Conservation (phyloP, 257 asterid genomes). For the Mentha longifolia region DNA sequence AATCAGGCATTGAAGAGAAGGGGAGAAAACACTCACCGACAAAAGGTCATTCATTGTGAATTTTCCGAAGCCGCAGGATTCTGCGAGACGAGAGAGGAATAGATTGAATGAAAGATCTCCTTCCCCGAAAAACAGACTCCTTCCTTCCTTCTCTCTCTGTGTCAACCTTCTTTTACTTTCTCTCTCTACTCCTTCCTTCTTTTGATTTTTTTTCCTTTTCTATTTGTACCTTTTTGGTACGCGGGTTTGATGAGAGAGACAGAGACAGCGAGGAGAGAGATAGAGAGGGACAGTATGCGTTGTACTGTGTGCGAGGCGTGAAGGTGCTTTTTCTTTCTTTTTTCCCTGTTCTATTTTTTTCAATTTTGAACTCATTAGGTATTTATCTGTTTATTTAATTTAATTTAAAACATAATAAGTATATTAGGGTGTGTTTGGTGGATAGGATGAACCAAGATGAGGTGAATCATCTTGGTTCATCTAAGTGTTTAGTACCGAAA, state of each 20-base stretch:
- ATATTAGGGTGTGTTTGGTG: too few relatives aligned
- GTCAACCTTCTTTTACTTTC: constrained; percentile 23
- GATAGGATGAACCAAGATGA: too few relatives aligned
- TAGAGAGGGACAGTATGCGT: constrained; percentile 22
- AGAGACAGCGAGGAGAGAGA: constrained; percentile 43
- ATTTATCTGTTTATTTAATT: neutral
- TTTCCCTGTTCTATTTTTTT: neutral
- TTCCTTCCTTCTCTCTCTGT: constrained; percentile 30
- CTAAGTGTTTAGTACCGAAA: too few relatives aligned
- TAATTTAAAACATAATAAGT: too few relatives aligned
- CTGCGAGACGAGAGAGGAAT: constrained; percentile 41
- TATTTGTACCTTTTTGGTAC: constrained; percentile 29
- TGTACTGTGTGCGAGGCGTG: constrained; percentile 27
- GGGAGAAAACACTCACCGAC: constrained; percentile 47
- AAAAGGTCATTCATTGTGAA: constrained; percentile 76
- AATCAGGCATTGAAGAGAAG: constrained; percentile 25
- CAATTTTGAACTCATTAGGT: neutral
- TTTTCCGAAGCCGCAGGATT: constrained; percentile 27
- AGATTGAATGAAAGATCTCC: constrained; percentile 37
- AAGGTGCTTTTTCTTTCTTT: neutral
- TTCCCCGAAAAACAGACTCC: constrained; percentile 30
- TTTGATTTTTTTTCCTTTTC: constrained; percentile 1
- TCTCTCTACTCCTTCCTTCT: constrained; percentile 31
- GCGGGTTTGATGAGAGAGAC: constrained; percentile 46
- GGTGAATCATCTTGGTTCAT: too few relatives aligned